Evolutionary conservation across 768 basidiomycete species (phyloP), one percentile per base, ranked within the genome.

Genomic region (Guyanaporus albipodus): DNA sequence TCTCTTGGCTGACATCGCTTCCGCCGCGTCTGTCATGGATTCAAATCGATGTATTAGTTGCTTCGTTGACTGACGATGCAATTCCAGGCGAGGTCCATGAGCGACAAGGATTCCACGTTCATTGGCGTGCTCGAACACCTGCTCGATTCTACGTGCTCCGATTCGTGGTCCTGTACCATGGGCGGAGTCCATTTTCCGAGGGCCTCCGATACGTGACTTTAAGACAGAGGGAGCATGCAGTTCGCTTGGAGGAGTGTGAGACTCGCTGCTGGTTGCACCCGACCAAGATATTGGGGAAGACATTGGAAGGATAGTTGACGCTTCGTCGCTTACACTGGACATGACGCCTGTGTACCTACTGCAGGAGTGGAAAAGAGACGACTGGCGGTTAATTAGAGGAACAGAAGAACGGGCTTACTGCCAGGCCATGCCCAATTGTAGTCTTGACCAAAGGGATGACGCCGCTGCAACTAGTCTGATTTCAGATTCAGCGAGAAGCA

Each of bases 21-120:
- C 44, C n/a, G 35, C 39, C 8, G 34, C 36, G 10, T 43, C 57
- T 31, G 55, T 59, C 55, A 80, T 67, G 14, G 76, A 70, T 57
- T 83, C 80, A 52, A 73, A 82, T 39, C 70, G 72, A 49, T 67
- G 69, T 53, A 82, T 79, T 17, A 82, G 62, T 24, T 75, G 76
- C 52, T 73, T 80, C 3, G 79, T 72, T 18, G 80, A 74, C 38
- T 60, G 59, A 27, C 58, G 61, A 46, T 59, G 66, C 38, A 68
- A 56, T 22, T 57, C 12, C 24, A 38, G 46, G 10, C 42, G 34
- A 31, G 33, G 46, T 14, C 34, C 40, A 34, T 34, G 31, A 18
- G 29, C 8, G 5, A 40, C 21, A 23, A 22, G 21, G 15, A 42
- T 26, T 11, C 41, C 23, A 35, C 4, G 35, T 42, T 43, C 23